These are phyloP conservation scores for Astragalus glycyphyllos DNA, from an alignment of 306 rosid genomes.

Conservation along the genomic window DNA sequence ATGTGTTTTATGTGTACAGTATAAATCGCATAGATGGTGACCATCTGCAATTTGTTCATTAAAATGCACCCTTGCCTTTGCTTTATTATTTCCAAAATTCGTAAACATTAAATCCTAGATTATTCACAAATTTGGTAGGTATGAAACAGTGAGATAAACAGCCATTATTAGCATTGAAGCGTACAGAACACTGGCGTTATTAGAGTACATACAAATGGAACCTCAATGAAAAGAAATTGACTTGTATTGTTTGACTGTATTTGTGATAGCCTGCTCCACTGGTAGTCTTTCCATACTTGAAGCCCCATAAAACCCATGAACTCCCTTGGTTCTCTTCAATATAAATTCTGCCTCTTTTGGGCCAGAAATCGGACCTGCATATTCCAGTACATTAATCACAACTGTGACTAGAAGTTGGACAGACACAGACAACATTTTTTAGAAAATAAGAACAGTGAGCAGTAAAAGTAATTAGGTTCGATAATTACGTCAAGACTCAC, in stretches of 20 bases:
- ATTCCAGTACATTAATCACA: slow-evolving; percentile 37
- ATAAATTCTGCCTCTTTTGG: slow-evolving; percentile 85
- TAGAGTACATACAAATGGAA: slow-evolving; percentile 39
- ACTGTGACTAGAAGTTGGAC: slow-evolving; percentile 18
- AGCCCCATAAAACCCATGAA: slow-evolving; percentile 95
- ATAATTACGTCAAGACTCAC: neutral
- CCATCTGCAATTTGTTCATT: slow-evolving; percentile 1
- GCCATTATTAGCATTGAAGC: slow-evolving; percentile 10
- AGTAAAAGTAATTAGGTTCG: slow-evolving; percentile 13
- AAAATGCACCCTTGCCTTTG: neutral
- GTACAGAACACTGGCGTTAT: slow-evolving; percentile 34
- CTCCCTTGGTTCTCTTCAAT: slow-evolving; percentile 80
- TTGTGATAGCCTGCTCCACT: slow-evolving; percentile 89
- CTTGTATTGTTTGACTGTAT: slow-evolving; percentile 75
- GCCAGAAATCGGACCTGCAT: slow-evolving; percentile 89
- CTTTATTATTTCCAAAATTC: slow-evolving; percentile 14
- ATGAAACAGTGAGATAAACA: slow-evolving; percentile 7
- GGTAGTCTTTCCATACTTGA: slow-evolving; percentile 97
- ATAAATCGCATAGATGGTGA: too few relatives aligned
- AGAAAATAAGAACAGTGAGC: slow-evolving; percentile 15
- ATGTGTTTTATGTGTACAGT: too few relatives aligned
- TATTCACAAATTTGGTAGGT: slow-evolving; percentile 23
- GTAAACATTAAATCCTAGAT: slow-evolving; percentile 25
- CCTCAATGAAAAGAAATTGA: slow-evolving; percentile 65
- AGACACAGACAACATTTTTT: slow-evolving; percentile 14